Base-by-base conservation (phyloP, 805 yeast genomes). In the Ogataea trehalophila region DNA sequence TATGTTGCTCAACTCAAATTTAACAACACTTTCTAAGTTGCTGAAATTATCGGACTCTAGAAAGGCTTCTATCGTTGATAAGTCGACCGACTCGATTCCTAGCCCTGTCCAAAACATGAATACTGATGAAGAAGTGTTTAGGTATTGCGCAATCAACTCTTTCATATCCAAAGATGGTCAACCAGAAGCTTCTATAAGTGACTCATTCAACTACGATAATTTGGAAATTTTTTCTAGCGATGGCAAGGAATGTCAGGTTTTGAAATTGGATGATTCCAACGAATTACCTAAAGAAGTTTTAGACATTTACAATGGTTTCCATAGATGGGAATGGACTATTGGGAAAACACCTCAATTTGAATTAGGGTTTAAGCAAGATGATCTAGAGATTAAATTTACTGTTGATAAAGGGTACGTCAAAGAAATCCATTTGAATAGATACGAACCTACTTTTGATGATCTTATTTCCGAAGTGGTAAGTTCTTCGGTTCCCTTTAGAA, bases 271-370 rank as follows among this genome's bases (percentile, higher is more conserved):
- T 20, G 54, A 56, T 39, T 39, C 55, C 6, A 35, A 45, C 4
- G 55, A 58, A 5, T 45, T 68, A 11, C 72, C 71, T 0, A 17
- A 54, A 0, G 80, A 79, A 33, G 68, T 85, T 0, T 29, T 46
- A 2, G 57, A 69, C 3, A 67, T 69, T 0, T 71, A 72, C 33
- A 48, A 65, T 0, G 73, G 73, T 26, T 66, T 88, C 17, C 59
- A 68, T 39, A 64, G 73, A 18, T 85, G 94, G 86, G 69, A 77
- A 1, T 91, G 96, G 96, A 77, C 69, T 35, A 89, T 69, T 63
- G 91, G 89, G 1, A 70, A 74, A 18, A 85, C 96, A 0, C 97
- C 97, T 0, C 73, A 71, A 49, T 94, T 92, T 62, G 71, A 75
- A 37, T 80, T 86, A 48, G 57, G 59, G 1, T 60, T 85, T 17